phyloP scores from a whole-genome alignment of 768 basidiomycete genomes.

The Dioszegia hungarica region DNA sequence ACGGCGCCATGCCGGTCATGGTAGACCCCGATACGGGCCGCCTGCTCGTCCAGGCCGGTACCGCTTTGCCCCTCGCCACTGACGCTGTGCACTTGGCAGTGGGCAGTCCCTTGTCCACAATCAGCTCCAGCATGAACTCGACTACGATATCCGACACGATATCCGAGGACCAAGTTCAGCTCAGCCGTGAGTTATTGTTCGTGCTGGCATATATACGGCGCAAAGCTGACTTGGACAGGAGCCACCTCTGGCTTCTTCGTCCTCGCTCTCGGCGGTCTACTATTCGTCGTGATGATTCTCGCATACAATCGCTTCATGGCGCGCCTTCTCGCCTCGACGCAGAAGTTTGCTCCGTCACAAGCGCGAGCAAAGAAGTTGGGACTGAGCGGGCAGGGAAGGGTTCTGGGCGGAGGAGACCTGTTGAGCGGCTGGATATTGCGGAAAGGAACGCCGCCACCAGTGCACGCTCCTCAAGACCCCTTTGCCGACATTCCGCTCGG shows the following conservation, averaged over 20 bases:
- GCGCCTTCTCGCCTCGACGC: constrained; percentile 36
- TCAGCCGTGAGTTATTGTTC: constrained; percentile 21
- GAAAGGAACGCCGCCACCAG: not conserved
- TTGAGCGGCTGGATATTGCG: constrained; percentile 24
- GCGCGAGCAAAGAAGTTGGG: not conserved
- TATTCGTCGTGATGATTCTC: constrained; percentile 31
- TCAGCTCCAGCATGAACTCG: not conserved
- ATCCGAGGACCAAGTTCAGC: constrained; percentile 9
- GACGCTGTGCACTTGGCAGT: not conserved
- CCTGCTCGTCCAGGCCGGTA: not conserved
- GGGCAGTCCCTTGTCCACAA: not conserved
- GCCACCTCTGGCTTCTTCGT: constrained; percentile 28
- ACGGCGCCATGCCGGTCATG: constrained; percentile 28
- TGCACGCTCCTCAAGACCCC: not conserved
- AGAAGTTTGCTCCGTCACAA: not conserved
- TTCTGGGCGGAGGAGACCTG: constrained; percentile 23
- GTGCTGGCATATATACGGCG: too few species aligned
- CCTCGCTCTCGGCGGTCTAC: constrained; percentile 25
- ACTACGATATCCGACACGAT: not conserved
- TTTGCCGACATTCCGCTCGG: not conserved
- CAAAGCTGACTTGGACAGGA: constrained; percentile 9
- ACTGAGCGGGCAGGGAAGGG: not conserved
- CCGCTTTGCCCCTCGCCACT: not conserved
- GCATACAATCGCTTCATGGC: constrained; percentile 41
- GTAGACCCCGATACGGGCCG: constrained; percentile 15